Base-by-base conservation (phyloP, 164 flowering plant species). In the Macadamia tetraphylla region DNA sequence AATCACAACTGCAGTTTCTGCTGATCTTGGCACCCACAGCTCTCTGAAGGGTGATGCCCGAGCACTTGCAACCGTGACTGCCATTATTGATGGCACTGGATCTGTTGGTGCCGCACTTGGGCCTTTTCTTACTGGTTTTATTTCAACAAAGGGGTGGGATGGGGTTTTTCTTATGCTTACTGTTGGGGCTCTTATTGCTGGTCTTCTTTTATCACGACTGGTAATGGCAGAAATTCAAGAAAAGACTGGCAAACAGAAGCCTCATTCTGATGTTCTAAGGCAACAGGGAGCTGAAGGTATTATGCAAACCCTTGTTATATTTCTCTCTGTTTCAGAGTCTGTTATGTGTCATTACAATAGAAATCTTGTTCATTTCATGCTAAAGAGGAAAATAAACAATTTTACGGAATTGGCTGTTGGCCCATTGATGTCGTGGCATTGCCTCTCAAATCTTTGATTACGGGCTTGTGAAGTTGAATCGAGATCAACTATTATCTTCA, bases 71-170 rank as follows among this genome's bases (percentile, higher is more conserved):
- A 93, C 98, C 2, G 98, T 93, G 43, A 91, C 98, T 43, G 97
- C 98, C n/a, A 93, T 93, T 17, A 91, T 93, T 60, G 95, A 93
- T 75, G 97, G 98, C 2, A 93, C 98, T 43, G 97, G 98, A 56
- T 91, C 97, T 13, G 80, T 74, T 49, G 98, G 98, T 68, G 97
- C 97, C 18, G 88, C 98, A 65, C 43, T 90, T 59, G 98, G 98
- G 51, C 98, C 97, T 59, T 83, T 90, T 64, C 81, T 93, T 59
- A 93, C 98, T 12, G 98, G 98, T 9, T 81, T 85, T 76, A 63
- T 93, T 35, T 88, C 97, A 9, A 74, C 82, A 9, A 71, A 73
- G 75, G 88, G 98, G 40, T 93, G 98, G 98, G 69, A 83, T 85
- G 80, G 78, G 10, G 97, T 93, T 65, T 93, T 91, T 58, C 6